Percentiles rank a stretch among this genome's conserved stretches.
phyloP scores from a whole-genome alignment of 805 yeast species.

The Nakazawaea siamensis region DNA sequence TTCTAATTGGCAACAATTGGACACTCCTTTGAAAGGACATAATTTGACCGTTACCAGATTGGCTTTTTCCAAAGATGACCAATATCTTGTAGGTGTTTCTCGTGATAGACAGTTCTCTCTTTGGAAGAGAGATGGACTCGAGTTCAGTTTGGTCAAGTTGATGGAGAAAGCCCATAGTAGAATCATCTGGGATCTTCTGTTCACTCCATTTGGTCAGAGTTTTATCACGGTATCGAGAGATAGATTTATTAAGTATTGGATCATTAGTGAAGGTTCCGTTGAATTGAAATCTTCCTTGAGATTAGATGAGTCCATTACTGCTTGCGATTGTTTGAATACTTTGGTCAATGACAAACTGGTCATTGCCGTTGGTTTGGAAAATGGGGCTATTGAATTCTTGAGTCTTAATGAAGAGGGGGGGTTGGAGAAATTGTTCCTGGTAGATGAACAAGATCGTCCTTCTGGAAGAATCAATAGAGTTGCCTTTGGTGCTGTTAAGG shows the following conservation, averaged over 20 bases:
- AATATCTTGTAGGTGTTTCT: conserved; percentile 65
- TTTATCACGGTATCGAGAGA: conserved; percentile 90
- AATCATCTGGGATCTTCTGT: conserved; percentile 92
- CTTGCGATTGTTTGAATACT: conserved; percentile 42
- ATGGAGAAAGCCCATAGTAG: conserved; percentile 76
- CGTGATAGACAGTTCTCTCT: conserved; percentile 83
- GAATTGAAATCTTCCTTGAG: conserved; percentile 32
- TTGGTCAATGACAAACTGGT: conserved; percentile 23
- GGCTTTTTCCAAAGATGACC: conserved; percentile 63
- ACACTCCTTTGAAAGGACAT: conserved; percentile 54
- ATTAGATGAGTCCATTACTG: conserved; percentile 53
- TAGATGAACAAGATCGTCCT: conserved; percentile 42
- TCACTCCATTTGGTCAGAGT: conserved; percentile 53
- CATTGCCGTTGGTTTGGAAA: conserved; percentile 64
- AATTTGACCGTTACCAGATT: conserved; percentile 79
- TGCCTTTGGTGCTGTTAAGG: conserved; percentile 37
- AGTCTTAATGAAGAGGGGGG: conserved; percentile 22
- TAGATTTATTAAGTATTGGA: conserved; percentile 68
- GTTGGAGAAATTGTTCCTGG: conserved; percentile 20
- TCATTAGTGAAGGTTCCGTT: conserved; percentile 16
- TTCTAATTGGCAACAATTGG: conserved; percentile 51
- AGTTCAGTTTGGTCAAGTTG: conserved; percentile 15
- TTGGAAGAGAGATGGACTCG: conserved; percentile 41
- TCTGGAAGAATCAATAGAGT: conserved; percentile 55
- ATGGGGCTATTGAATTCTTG: conserved; percentile 48